Percentiles rank a stretch among this genome's conserved stretches.
Conservation (phyloP, 768 basidiomycete genomes). For the Rhizopogon vinicolor region DNA sequence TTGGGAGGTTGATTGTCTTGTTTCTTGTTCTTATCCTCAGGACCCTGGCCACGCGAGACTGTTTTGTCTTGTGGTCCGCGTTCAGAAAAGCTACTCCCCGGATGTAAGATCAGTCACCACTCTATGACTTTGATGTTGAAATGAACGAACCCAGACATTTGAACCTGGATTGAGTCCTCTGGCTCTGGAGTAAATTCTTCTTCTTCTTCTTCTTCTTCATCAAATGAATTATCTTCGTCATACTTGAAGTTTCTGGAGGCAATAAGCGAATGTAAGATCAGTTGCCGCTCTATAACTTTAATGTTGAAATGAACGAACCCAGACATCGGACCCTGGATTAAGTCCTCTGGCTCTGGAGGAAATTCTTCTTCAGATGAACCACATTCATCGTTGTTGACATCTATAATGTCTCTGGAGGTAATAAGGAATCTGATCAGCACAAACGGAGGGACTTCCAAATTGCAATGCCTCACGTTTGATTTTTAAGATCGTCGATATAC, state of each 20-base stretch:
- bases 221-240: no score
- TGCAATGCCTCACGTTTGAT: neutral
- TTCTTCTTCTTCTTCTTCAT: neutral
- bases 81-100: neutral
- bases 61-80: neutral
- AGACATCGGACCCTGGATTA: neutral
- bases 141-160: neutral
- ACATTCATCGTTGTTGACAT: no score
- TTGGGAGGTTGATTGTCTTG: no score
- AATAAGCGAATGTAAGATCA: neutral
- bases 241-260: no score
- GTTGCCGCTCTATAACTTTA: no score
- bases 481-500: neutral
- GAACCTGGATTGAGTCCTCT: neutral
- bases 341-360: neutral
- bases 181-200: neutral
- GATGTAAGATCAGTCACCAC: no score
- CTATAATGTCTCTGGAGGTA: neutral
- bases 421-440: neutral
- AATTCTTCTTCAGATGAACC: neutral
- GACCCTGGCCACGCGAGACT: accelerated
- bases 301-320: neutral
- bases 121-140: no score
- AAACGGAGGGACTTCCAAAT: no score
- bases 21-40: neutral